Evolutionary conservation across 805 yeast species (phyloP).

Genomic region (Suhomyces faveliae): DNA sequence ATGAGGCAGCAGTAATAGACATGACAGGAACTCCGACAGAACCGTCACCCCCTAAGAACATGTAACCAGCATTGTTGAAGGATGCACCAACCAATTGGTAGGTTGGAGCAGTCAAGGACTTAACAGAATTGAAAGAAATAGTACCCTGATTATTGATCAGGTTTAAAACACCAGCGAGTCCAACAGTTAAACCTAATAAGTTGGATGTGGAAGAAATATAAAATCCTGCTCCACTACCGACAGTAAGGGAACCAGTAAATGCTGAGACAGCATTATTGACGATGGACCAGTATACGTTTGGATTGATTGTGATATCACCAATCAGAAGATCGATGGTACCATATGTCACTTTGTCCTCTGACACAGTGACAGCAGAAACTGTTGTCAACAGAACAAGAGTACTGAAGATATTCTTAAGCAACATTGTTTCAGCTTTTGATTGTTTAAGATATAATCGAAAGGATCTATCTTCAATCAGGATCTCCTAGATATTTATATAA

Average conservation of each 20-base stretch:
- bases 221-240: constrained; percentile 15
- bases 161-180: constrained; percentile 12
- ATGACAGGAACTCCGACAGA: constrained; percentile 11
- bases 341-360: constrained; percentile 15
- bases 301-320: constrained; percentile 17
- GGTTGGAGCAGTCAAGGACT: constrained; percentile 10
- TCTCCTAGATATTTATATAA: background rate
- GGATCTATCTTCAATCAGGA: background rate
- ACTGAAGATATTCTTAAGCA: background rate
- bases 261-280: constrained; percentile 14
- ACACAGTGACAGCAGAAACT: constrained; percentile 4
- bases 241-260: constrained; percentile 13
- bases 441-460: background rate
- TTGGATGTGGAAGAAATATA: constrained; percentile 12
- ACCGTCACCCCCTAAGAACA: constrained; percentile 13
- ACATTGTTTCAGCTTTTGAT: constrained; percentile 3
- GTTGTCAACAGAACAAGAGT: constrained; percentile 4
- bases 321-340: constrained; percentile 18
- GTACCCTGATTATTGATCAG: constrained; percentile 19
- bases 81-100: constrained; percentile 9
- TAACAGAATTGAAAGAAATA: constrained; percentile 14
- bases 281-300: constrained; percentile 20
- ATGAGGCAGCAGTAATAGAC: constrained; percentile 9
- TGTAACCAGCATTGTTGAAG: constrained; percentile 4
- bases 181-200: constrained; percentile 10